Percentiles rank a stretch among this genome's conserved stretches.
These are phyloP conservation scores for Ustilaginoidea virens DNA, from an alignment of 2,329 filamentous ascomycete species.

Conservation along the genomic window DNA sequence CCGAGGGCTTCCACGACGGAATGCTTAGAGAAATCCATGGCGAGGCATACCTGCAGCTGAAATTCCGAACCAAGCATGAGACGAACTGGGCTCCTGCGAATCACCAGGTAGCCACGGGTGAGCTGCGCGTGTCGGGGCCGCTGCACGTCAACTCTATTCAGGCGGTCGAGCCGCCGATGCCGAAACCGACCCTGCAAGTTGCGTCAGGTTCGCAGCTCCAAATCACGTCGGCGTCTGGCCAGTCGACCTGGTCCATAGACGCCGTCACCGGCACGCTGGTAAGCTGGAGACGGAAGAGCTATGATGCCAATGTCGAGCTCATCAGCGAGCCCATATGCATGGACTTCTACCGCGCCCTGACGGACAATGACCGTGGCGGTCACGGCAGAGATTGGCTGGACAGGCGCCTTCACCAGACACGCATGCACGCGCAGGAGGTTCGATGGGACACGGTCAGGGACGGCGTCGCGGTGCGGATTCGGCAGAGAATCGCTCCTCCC, in stretches of 20 bases:
- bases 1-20: slow-evolving; percentile 16
- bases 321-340: slow-evolving; percentile 29
- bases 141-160: slow-evolving; percentile 12
- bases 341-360: slow-evolving; percentile 48
- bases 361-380: slow-evolving; percentile 46
- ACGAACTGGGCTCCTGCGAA: slow-evolving; percentile 36
- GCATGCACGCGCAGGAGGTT: slow-evolving; percentile 22
- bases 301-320: slow-evolving; percentile 20
- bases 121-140: slow-evolving; percentile 24
- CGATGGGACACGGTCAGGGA: slow-evolving; percentile 17
- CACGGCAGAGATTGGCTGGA: slow-evolving; percentile 44
- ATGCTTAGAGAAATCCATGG: slow-evolving; percentile 9
- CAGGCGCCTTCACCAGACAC: slow-evolving; percentile 28
- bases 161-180: slow-evolving; percentile 6
- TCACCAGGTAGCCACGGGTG: slow-evolving; percentile 35
- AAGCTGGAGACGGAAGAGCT: slow-evolving; percentile 22
- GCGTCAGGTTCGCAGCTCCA: slow-evolving; percentile 11
- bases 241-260: slow-evolving; percentile 27
- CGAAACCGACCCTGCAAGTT: slow-evolving; percentile 10
- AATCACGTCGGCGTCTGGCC: slow-evolving; percentile 19
- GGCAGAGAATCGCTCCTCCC: slow-evolving; percentile 43
- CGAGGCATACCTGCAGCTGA: slow-evolving; percentile 32
- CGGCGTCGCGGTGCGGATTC: slow-evolving; percentile 25
- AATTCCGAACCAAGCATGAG: slow-evolving; percentile 25
- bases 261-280: slow-evolving; percentile 24